Conservation (phyloP, 805 yeast species). For the Teunomyces funiuensis region DNA sequence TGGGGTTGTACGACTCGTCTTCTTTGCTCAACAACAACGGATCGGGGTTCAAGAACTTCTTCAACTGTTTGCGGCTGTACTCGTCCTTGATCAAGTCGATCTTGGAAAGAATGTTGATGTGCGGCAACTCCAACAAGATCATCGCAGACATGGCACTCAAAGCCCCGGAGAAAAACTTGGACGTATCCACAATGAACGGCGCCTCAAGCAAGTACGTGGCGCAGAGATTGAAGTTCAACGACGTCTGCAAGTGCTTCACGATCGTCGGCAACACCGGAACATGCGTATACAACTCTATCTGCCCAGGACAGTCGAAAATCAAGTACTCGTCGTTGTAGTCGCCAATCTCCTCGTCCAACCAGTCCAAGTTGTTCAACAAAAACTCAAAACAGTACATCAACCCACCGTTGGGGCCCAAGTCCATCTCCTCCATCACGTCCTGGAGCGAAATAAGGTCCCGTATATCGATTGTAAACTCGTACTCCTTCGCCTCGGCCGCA, state of each 20-base stretch:
- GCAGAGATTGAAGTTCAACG: conserved; percentile 82
- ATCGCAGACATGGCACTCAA: conserved; percentile 97
- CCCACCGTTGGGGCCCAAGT: conserved; percentile 94
- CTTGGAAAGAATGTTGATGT: conserved; percentile 85
- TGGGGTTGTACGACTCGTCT: conserved; percentile 45
- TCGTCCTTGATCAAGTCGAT: conserved; percentile 82
- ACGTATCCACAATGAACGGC: conserved; percentile 84
- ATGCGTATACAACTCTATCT: conserved; percentile 91
- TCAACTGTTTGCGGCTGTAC: conserved; percentile 70
- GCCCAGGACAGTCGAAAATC: conserved; percentile 96
- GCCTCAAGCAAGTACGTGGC: conserved; percentile 93
- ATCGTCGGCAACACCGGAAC: conserved; percentile 89
- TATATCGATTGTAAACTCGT: conserved; percentile 88
- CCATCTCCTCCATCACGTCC: conserved; percentile 94
- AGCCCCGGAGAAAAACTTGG: conserved; percentile 94
- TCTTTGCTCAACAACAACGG: conserved; percentile 63
- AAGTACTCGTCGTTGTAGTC: conserved; percentile 92
- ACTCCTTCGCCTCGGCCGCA: conserved; percentile 92
- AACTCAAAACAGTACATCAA: conserved; percentile 92
- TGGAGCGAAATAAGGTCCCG: conserved; percentile 85
- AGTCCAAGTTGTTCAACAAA: conserved; percentile 82
- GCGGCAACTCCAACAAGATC: conserved; percentile 94
- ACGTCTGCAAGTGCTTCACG: conserved; percentile 78
- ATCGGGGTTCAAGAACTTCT: conserved; percentile 87
- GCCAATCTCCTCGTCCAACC: conserved; percentile 97